Evolutionary conservation across 306 rosid genomes (phyloP).

Genomic region (barrel medic (Medicago truncatula)): DNA sequence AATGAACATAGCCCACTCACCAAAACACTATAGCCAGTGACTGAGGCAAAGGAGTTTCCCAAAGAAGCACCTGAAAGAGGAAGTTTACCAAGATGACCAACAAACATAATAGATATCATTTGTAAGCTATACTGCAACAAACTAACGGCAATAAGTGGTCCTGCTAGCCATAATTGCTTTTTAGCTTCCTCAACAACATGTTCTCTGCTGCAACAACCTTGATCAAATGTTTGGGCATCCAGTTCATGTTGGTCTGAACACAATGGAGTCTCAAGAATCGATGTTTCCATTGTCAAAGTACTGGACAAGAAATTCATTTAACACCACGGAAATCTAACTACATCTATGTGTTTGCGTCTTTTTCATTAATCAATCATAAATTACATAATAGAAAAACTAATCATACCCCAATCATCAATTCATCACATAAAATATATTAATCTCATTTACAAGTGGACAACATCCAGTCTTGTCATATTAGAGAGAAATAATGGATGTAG

Average conservation of each 20-base stretch:
- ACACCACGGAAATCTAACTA: background rate
- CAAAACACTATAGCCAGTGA: constrained; percentile 59
- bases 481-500: no score
- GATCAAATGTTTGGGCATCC: constrained; percentile 5
- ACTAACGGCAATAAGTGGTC: constrained; percentile 60
- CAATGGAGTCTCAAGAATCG: constrained; percentile 38
- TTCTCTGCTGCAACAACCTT: constrained; percentile 22
- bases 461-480: no score
- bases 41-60: constrained; percentile 57
- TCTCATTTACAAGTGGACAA: no score
- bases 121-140: constrained; percentile 56
- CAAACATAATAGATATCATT: constrained; percentile 60
- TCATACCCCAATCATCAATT: no score
- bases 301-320: constrained; percentile 10
- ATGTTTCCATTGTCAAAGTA: constrained; percentile 41
- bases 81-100: constrained; percentile 62
- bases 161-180: constrained; percentile 56
- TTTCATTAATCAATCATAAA: no score
- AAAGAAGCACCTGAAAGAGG: constrained; percentile 67
- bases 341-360: no score
- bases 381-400: no score
- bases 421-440: no score
- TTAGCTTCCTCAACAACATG: constrained; percentile 54
- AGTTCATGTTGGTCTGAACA: constrained; percentile 30
- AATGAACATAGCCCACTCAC: constrained; percentile 38